A percentile compares a stretch with the other conserved stretches of the same genome.
Conservation (phyloP, 768 basidiomycete species). For the Leccinum boreale region DNA sequence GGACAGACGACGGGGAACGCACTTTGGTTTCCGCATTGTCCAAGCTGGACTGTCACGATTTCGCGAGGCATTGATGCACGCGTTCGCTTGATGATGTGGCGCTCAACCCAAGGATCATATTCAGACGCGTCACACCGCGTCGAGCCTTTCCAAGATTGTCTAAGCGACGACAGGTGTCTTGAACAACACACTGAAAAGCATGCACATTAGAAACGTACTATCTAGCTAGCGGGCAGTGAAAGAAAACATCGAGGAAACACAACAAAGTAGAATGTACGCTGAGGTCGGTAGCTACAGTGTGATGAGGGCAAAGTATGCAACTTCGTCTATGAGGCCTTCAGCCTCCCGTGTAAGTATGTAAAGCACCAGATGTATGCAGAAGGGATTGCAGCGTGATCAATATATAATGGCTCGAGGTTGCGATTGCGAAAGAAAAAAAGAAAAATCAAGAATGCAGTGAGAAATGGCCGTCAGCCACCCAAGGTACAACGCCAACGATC, state of each 20-base stretch:
- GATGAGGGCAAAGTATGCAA: conserved; percentile 16
- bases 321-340: conserved; percentile 33
- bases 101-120: conserved; percentile 1
- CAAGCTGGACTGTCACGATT: conserved; percentile 80
- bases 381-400: conserved; percentile 14
- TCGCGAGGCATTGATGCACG: conserved; percentile 65
- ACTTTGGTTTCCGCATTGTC: conserved; percentile 95
- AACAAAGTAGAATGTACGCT: conserved; percentile 22
- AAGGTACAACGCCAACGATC: conserved; percentile 16
- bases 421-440: neutral
- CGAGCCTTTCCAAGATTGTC: neutral
- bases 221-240: conserved; percentile 9
- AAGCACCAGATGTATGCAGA: conserved; percentile 15
- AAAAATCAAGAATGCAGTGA: conserved; percentile 13
- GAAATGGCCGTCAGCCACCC: conserved; percentile 31
- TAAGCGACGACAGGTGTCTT: neutral
- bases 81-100: neutral
- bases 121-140: conserved; percentile 7
- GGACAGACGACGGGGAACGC: conserved; percentile 25
- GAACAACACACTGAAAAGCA: conserved; percentile 10
- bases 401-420: conserved; percentile 1
- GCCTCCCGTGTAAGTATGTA: conserved; percentile 30
- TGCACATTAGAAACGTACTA: conserved; percentile 17
- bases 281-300: conserved; percentile 15
- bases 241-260: conserved; percentile 16